Percentiles rank a stretch among this genome's conserved stretches.
These are phyloP conservation scores for Bryoglossum gracile DNA, from an alignment of 495 filamentous ascomycete genomes.

Conservation along the genomic window DNA sequence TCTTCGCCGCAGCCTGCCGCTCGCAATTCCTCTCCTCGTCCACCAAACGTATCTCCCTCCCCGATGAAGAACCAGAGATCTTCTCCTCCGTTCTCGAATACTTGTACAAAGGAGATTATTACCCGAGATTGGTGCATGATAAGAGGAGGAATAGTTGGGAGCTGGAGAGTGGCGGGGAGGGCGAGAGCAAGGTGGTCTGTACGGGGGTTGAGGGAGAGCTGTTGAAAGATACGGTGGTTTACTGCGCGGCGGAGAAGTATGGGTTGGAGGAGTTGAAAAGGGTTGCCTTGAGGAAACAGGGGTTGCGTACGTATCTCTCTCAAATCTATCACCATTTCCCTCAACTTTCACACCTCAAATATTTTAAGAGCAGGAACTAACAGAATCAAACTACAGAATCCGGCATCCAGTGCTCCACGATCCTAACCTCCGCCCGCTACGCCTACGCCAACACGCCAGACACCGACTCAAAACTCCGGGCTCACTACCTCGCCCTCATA, in stretches of 20 bases:
- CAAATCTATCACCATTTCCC: too few species aligned
- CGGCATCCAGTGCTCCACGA: conserved; percentile 77
- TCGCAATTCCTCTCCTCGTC: conserved; percentile 54
- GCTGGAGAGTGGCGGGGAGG: conserved; percentile 57
- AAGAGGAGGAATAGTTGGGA: conserved; percentile 61
- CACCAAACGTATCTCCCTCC: conserved; percentile 66
- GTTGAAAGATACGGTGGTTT: conserved; percentile 83
- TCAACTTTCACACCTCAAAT: not conserved
- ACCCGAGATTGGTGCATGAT: conserved; percentile 65
- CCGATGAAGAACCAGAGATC: conserved; percentile 80
- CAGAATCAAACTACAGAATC: conserved; percentile 23
- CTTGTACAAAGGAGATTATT: conserved; percentile 93
- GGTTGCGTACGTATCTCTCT: conserved; percentile 59
- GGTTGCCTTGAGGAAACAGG: conserved; percentile 86
- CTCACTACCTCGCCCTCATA: conserved; percentile 90
- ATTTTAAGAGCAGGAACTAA: not conserved
- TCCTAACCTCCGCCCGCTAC: conserved; percentile 84
- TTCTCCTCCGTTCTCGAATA: conserved; percentile 89
- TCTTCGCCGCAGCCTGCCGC: conserved; percentile 59
- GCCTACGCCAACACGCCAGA: conserved; percentile 92
- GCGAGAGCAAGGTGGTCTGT: conserved; percentile 69
- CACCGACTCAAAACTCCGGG: conserved; percentile 79
- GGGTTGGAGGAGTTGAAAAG: conserved; percentile 80
- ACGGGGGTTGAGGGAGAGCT: conserved; percentile 58
- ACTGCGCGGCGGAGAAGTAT: conserved; percentile 83